phyloP scores from a whole-genome alignment of 441 rosid genomes.

The Mallotus repandus region DNA sequence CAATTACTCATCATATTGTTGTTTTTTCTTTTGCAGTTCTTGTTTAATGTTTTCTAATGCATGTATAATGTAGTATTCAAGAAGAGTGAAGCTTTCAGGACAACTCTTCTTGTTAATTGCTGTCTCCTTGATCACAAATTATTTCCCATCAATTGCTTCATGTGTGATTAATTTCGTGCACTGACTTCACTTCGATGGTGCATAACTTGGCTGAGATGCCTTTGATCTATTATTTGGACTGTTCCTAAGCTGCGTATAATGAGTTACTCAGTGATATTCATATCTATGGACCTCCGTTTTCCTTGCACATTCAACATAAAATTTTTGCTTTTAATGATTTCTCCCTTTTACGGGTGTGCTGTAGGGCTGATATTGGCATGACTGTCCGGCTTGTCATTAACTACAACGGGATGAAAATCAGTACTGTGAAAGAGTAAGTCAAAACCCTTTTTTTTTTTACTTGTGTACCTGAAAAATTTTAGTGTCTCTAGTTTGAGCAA shows the following conservation, averaged over 20 bases:
- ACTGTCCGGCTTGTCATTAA: slow-evolving; percentile 85
- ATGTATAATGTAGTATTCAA: background rate
- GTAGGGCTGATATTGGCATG: slow-evolving; percentile 88
- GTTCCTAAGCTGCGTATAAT: background rate
- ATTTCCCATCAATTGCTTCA: background rate
- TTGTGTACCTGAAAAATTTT: background rate
- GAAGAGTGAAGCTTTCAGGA: background rate
- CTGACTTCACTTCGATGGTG: background rate
- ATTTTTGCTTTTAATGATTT: background rate
- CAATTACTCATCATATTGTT: background rate
- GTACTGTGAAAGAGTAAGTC: slow-evolving; percentile 85
- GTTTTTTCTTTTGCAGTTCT: background rate
- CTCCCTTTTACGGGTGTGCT: slow-evolving; percentile 23
- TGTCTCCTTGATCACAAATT: background rate
- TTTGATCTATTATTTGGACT: background rate
- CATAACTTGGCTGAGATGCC: background rate
- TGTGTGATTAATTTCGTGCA: background rate
- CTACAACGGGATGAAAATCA: slow-evolving; percentile 83
- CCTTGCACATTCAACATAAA: slow-evolving; percentile 9
- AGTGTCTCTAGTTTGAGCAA: slow-evolving; percentile 1
- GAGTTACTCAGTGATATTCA: background rate
- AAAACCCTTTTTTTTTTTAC: slow-evolving; percentile 4
- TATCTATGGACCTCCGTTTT: slow-evolving; percentile 7
- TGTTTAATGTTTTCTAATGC: background rate
- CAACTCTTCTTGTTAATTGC: slow-evolving; percentile 7